A percentile compares a stretch with the other conserved stretches of the same genome.
Conservation (phyloP, 345 rosid species). For the Citrus inodora region DNA sequence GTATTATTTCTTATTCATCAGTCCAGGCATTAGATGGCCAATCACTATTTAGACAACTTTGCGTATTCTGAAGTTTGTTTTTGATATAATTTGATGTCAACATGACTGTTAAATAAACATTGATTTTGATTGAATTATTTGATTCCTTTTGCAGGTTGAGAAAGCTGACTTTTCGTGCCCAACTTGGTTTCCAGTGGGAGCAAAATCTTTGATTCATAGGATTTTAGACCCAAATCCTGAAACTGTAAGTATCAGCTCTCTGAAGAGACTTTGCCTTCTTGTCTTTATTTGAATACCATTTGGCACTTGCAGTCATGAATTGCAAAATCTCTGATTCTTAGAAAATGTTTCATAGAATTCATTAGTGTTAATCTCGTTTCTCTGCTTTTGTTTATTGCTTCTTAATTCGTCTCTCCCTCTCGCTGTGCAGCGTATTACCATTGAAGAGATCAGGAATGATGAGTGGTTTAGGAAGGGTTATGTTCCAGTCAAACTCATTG, state of each 20-base stretch:
- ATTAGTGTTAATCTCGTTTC: neutral
- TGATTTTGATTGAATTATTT: neutral
- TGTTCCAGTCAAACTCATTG: conserved; percentile 65
- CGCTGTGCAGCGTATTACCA: conserved; percentile 65
- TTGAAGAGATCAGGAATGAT: conserved; percentile 69
- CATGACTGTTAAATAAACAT: neutral
- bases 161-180: conserved; percentile 86
- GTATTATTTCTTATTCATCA: neutral
- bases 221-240: conserved; percentile 90
- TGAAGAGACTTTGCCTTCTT: conserved; percentile 2
- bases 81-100: neutral
- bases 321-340: no score
- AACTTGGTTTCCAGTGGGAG: conserved; percentile 84
- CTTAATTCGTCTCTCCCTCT: conserved; percentile 1
- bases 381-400: conserved; percentile 10
- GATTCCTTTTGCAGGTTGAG: conserved; percentile 58
- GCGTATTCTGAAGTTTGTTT: neutral
- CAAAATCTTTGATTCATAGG: conserved; percentile 71
- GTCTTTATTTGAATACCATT: conserved; percentile 2
- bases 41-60: neutral
- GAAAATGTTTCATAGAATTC: conserved; percentile 1
- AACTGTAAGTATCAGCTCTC: conserved; percentile 51
- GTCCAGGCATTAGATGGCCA: neutral
- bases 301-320: neutral
- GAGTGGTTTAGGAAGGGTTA: conserved; percentile 79